Evolutionary conservation across 805 yeast genomes (phyloP).

Genomic region (Metschnikowia lachancei): DNA sequence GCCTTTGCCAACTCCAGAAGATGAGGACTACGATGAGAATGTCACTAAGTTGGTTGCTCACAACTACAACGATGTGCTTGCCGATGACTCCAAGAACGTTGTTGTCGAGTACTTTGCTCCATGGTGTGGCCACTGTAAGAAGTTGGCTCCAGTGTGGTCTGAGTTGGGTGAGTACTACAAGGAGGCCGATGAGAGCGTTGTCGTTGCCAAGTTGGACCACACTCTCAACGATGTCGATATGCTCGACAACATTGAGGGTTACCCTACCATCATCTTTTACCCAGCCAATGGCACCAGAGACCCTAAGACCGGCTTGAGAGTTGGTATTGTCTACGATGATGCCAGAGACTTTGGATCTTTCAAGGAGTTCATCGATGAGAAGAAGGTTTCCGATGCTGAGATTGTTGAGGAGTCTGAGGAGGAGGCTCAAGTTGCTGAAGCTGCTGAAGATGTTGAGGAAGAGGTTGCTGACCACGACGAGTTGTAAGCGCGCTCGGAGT

Average conservation of each 20-base stretch:
- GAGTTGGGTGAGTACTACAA: constrained; percentile 76
- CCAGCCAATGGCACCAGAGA: constrained; percentile 64
- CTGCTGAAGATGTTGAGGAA: constrained; percentile 21
- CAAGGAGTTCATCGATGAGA: constrained; percentile 65
- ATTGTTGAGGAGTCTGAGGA: constrained; percentile 44
- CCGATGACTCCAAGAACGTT: constrained; percentile 59
- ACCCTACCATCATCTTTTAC: constrained; percentile 87
- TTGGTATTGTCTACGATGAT: constrained; percentile 62
- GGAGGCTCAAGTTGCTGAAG: constrained; percentile 9
- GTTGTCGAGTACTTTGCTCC: constrained; percentile 93
- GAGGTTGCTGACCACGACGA: constrained; percentile 35
- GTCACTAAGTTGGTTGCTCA: constrained; percentile 78
- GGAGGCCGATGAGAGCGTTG: constrained; percentile 49
- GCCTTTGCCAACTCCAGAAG: constrained; percentile 80
- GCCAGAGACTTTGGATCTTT: constrained; percentile 72
- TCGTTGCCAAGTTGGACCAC: constrained; percentile 86
- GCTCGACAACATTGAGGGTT: constrained; percentile 65
- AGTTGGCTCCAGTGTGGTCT: constrained; percentile 82
- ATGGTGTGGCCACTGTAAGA: constrained; percentile 98
- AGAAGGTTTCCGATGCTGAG: constrained; percentile 55
- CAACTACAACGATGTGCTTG: constrained; percentile 69
- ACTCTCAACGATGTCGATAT: constrained; percentile 85
- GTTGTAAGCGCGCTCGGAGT: constrained; percentile 25
- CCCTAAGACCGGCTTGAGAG: constrained; percentile 42
- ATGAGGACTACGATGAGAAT: constrained; percentile 46